A percentile compares a stretch with the other conserved stretches of the same genome.
Conservation (phyloP, 306 rosid species). For the Lathyrus tuberosus region DNA sequence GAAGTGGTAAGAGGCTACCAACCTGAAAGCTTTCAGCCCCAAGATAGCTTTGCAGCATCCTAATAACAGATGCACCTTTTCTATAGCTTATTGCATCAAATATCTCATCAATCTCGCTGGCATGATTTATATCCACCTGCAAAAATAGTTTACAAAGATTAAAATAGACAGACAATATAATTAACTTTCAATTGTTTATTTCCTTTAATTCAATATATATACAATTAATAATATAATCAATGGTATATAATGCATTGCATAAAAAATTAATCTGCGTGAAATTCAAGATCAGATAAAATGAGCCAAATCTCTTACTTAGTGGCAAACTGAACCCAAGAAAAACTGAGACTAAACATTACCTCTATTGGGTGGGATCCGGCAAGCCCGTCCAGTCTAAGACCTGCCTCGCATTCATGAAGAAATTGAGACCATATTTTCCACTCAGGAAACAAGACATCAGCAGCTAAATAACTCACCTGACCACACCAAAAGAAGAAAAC, state of each 20-base stretch:
- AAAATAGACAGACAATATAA: constrained; percentile 7
- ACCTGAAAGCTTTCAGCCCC: constrained; percentile 95
- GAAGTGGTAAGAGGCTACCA: constrained; percentile 33
- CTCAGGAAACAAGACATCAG: constrained; percentile 86
- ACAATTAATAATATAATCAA: neutral
- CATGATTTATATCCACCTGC: constrained; percentile 94
- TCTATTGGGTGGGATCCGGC: constrained; percentile 96
- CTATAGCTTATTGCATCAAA: constrained; percentile 90
- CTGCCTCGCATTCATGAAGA: constrained; percentile 70
- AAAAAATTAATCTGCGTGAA: constrained; percentile 12
- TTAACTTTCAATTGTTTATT: neutral
- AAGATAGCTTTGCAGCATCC: constrained; percentile 96
- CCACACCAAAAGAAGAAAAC: constrained; percentile 29
- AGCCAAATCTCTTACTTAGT: constrained; percentile 3
- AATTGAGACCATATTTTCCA: constrained; percentile 98
- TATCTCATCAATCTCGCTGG: constrained; percentile 85
- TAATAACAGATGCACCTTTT: constrained; percentile 92
- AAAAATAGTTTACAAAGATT: constrained; percentile 35
- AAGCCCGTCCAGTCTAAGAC: constrained; percentile 87
- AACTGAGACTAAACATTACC: constrained; percentile 50
- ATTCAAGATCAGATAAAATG: constrained; percentile 20
- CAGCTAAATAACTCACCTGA: constrained; percentile 93
- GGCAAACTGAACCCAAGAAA: constrained; percentile 9
- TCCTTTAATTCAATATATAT: no score
- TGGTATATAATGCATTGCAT: constrained; percentile 5